Conservation (phyloP, 345 rosid genomes). For the Corchorus capsularis region DNA sequence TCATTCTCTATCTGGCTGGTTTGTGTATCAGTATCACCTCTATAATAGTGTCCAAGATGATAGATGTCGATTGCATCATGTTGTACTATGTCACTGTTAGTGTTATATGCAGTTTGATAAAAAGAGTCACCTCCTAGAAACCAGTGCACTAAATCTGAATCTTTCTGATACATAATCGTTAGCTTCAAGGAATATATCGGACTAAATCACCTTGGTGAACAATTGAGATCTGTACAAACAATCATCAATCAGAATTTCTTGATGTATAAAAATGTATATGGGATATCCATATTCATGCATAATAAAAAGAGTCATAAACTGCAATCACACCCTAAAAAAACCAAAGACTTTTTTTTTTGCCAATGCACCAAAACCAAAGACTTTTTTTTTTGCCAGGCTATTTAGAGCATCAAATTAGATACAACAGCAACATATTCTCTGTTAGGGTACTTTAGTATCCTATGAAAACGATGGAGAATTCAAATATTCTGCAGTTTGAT, state of each 20-base stretch:
- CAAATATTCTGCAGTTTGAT: not conserved
- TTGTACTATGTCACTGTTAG: constrained; percentile 36
- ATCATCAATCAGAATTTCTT: not conserved
- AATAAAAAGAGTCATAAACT: not conserved
- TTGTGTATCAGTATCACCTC: constrained; percentile 52
- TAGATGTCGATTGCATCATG: constrained; percentile 37
- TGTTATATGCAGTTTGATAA: constrained; percentile 52
- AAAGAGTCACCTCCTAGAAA: constrained; percentile 58
- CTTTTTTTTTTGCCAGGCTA: too few species aligned
- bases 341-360: too few species aligned
- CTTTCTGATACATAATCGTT: constrained; percentile 49
- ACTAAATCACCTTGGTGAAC: constrained; percentile 8
- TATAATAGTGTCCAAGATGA: constrained; percentile 37
- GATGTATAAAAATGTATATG: not conserved
- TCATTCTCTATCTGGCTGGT: constrained; percentile 70
- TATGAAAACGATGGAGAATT: not conserved
- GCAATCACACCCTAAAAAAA: constrained; percentile 6
- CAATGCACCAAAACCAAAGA: too few species aligned
- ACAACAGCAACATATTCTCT: not conserved
- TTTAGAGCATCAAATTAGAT: constrained; percentile 6
- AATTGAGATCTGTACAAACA: not conserved
- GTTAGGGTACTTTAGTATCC: not conserved
- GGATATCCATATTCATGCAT: not conserved
- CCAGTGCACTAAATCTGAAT: constrained; percentile 59
- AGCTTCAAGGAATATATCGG: constrained; percentile 12